These are phyloP conservation scores for Coleophoma crateriformis DNA, from an alignment of 2,329 filamentous ascomycete species.

Conservation along the genomic window DNA sequence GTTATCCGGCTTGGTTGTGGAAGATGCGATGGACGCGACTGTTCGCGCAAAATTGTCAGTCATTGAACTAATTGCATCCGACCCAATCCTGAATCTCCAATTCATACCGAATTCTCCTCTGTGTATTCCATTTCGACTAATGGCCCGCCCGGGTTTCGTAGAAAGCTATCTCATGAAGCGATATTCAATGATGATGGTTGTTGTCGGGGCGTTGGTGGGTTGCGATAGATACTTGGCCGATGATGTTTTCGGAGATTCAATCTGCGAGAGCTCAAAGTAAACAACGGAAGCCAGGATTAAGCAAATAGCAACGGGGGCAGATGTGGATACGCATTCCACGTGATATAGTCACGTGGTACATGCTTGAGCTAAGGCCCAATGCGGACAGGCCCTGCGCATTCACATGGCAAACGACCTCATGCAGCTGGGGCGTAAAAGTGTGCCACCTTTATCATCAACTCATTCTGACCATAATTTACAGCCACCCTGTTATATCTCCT, in stretches of 20 bases:
- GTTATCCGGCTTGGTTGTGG: slow-evolving; percentile 19
- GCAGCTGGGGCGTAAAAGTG: no score
- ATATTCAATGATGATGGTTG: background rate
- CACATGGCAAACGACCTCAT: no score
- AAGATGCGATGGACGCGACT: slow-evolving; percentile 22
- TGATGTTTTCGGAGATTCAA: background rate
- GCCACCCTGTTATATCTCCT: no score
- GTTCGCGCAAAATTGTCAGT: background rate
- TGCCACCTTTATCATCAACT: no score
- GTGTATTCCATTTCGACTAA: slow-evolving; percentile 17
- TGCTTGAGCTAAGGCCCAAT: no score
- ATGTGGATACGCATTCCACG: no score
- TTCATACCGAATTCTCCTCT: slow-evolving; percentile 21
- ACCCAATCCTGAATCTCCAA: background rate
- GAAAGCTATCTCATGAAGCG: slow-evolving; percentile 14
- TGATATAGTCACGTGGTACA: no score
- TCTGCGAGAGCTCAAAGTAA: background rate
- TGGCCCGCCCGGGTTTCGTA: slow-evolving; percentile 17
- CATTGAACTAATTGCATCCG: background rate
- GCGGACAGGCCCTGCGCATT: no score
- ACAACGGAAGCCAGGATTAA: no score
- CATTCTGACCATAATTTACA: no score
- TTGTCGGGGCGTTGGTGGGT: background rate
- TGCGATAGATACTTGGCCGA: background rate
- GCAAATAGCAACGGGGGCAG: no score